Conservation (phyloP, 208 protist genomes). For the Trypanosoma melophagium region DNA sequence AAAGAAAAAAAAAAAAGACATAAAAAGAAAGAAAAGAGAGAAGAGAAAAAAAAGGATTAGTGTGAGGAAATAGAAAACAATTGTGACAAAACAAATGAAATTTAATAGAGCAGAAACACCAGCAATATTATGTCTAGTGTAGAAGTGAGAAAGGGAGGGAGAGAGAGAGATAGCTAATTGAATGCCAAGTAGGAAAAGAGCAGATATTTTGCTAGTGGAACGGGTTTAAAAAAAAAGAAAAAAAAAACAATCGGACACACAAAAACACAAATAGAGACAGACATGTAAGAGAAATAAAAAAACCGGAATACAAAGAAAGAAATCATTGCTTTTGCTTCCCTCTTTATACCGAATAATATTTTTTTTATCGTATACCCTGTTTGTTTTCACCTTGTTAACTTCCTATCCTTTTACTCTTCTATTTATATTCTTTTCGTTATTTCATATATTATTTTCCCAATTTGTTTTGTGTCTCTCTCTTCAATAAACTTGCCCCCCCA, state of each 20-base stretch:
- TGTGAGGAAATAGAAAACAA: conserved; percentile 24
- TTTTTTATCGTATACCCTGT: neutral
- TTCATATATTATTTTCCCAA: neutral
- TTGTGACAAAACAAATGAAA: neutral
- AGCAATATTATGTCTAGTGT: neutral
- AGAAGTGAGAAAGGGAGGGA: no score
- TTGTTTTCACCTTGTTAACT: no score
- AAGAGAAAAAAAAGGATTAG: conserved; percentile 7
- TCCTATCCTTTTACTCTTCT: no score
- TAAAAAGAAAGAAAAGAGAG: conserved; percentile 3
- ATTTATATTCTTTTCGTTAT: neutral
- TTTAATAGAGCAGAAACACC: neutral
- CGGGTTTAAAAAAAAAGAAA: neutral
- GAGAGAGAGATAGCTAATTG: no score
- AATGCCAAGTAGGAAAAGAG: no score
- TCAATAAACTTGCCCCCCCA: neutral
- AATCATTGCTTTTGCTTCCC: neutral
- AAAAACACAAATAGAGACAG: neutral
- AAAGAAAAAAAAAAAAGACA: neutral
- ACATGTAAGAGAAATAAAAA: conserved; percentile 7
- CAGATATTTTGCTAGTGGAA: neutral
- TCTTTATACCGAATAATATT: conserved; percentile 1
- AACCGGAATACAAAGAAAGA: no score
- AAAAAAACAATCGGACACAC: neutral
- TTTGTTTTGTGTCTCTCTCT: neutral